Evolutionary conservation across 768 basidiomycete genomes (phyloP), one percentile per base, ranked within the genome.

Genomic region (Lanmaoa pseudosensibilis): DNA sequence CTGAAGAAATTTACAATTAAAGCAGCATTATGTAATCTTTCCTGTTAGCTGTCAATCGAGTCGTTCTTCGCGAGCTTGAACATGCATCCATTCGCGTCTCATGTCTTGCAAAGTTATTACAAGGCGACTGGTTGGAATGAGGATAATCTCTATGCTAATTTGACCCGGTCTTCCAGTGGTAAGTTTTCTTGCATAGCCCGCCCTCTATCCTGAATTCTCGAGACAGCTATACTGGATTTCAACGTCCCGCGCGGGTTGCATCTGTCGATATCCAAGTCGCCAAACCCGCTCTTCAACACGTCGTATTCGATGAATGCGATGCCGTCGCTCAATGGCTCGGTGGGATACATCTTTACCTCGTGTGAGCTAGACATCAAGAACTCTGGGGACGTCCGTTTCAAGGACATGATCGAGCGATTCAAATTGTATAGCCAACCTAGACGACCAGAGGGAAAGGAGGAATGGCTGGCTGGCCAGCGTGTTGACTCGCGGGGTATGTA

Each of bases 101-200:
- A 93, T 75, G 88, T 98, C 54, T 78, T 98, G 37, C 87, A 89
- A 60, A 87, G 81, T 70, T 98, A 96, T 73, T 94, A 93, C 78
- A 82, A 83, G 61, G 86, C 85, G n/a, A 97, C 93, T 33, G 91
- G 92, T 59, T 98, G 96, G 96, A 94, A 94, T 65, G 92, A 96
- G 69, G 95, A 98, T 73, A 96, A 96, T 66, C 78, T 96, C 21
- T 98, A 92, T 66, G 84, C 89, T 3, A 92, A 95, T 61, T 65
- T 98, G 43, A 97, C 93, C 1, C 84, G 92, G 52, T 90, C 93
- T 36, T 96, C 94, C 2, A 87, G 83, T 74, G 90, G 94, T 96
- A 56, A 46, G 74, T 60, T 30, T 33, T 70, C 64, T 38, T 23
- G 18, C n/a, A 54, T 56, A 3, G 45, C 36, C n/a, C 23, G n/a